Percentiles rank a stretch among this genome's conserved stretches.
phyloP scores from a whole-genome alignment of 345 rosid species.

The Populus nigra region DNA sequence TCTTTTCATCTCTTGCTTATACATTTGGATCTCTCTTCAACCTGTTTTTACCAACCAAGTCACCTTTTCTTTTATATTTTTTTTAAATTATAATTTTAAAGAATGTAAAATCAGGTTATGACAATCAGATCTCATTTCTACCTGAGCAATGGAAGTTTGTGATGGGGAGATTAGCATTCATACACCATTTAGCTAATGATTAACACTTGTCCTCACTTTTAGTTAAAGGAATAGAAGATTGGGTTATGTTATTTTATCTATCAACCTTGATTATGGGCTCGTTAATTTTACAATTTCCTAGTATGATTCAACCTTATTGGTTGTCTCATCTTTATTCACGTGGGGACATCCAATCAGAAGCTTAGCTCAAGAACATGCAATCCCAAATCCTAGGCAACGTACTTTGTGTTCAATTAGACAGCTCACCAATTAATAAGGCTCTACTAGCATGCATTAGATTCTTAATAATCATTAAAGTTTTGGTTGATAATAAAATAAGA shows the following conservation, averaged over 20 bases:
- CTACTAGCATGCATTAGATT: not conserved
- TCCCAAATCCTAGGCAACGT: conserved; percentile 6
- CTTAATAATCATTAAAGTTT: not conserved
- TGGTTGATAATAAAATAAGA: not conserved
- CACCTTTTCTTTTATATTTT: too few relatives aligned
- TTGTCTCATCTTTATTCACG: conserved; percentile 23
- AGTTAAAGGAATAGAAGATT: not conserved
- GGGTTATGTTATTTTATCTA: conserved; percentile 2
- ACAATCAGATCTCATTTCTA: not conserved
- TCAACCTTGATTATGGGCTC: not conserved
- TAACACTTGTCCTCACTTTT: conserved; percentile 40
- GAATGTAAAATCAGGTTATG: too few relatives aligned
- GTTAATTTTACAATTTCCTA: not conserved
- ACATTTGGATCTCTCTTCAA: too few relatives aligned
- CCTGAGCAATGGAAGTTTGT: not conserved
- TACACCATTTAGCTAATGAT: conserved; percentile 32
- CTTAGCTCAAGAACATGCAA: not conserved
- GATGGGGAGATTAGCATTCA: conserved; percentile 1
- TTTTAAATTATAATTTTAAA: too few relatives aligned
- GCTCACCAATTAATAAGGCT: not conserved
- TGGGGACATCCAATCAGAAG: conserved; percentile 25
- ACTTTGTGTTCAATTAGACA: not conserved
- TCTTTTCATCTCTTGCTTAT: too few relatives aligned
- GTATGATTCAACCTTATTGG: conserved; percentile 19
- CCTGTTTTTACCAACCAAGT: too few relatives aligned